phyloP scores from a whole-genome alignment of 805 yeast genomes.

The Vanderwaltozyma polyspora region DNA sequence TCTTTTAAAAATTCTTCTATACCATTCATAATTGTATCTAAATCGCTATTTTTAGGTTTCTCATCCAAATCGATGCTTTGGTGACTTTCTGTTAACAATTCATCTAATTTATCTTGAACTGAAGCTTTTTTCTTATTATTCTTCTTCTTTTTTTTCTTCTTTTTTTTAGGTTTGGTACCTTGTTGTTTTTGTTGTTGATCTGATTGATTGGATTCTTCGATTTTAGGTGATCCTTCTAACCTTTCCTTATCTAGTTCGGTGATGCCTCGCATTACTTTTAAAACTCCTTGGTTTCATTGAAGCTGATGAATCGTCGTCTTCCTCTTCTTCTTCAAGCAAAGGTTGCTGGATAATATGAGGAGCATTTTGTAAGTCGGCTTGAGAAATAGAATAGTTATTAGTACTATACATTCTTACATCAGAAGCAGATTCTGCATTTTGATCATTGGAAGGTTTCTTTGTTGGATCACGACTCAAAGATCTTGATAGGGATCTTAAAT shows the following conservation, averaged over 20 bases:
- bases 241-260: background rate
- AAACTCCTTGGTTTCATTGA: too few species aligned
- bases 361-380: conserved; percentile 19
- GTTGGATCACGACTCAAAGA: conserved; percentile 21
- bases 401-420: conserved; percentile 13
- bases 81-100: background rate
- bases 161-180: background rate
- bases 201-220: too few species aligned
- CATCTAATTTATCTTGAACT: conserved; percentile 1
- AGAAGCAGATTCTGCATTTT: background rate
- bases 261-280: conserved; percentile 15
- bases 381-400: conserved; percentile 22
- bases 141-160: background rate
- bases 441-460: conserved; percentile 1
- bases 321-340: conserved; percentile 11
- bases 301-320: conserved; percentile 15
- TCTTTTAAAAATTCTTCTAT: conserved; percentile 14
- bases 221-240: background rate
- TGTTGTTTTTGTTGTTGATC: too few species aligned
- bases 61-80: background rate
- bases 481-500: conserved; percentile 40
- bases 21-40: conserved; percentile 16
- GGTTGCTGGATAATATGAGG: conserved; percentile 17
- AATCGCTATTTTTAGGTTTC: background rate
- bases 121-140: background rate